Conservation (phyloP, 106 monocot species). For the Dioscorea dumetorum region DNA sequence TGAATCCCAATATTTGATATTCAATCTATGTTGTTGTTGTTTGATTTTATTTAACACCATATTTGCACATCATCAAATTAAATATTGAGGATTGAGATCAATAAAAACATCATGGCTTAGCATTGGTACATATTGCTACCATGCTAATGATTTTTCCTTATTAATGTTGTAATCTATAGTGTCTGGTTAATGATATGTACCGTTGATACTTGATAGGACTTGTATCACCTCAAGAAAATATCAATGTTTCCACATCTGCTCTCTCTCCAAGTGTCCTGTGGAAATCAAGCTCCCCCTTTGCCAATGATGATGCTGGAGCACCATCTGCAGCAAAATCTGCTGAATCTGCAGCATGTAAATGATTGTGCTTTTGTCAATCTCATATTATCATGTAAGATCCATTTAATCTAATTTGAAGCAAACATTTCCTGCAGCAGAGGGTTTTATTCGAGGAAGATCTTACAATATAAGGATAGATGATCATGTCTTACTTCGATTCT, state of each 20-base stretch:
- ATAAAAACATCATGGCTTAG: too few relatives aligned
- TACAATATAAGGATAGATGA: slow-evolving; percentile 98
- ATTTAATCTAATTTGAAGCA: slow-evolving; percentile 30
- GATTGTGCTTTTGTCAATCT: slow-evolving; percentile 13
- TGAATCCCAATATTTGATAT: background rate
- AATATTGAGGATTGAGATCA: too few relatives aligned
- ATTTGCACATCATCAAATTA: too few relatives aligned
- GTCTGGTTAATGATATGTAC: background rate
- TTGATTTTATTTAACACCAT: background rate
- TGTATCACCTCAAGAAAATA: slow-evolving; percentile 29
- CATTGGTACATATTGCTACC: too few relatives aligned
- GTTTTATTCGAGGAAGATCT: slow-evolving; percentile 88
- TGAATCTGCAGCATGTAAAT: slow-evolving; percentile 77
- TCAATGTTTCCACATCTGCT: slow-evolving; percentile 23
- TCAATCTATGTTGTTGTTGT: background rate
- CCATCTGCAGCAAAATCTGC: slow-evolving; percentile 24
- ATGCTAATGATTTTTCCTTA: background rate
- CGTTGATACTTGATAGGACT: slow-evolving; percentile 15
- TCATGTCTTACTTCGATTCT: slow-evolving; percentile 82
- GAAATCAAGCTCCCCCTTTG: slow-evolving; percentile 28
- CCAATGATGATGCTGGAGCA: slow-evolving; percentile 39
- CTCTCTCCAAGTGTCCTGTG: slow-evolving; percentile 28
- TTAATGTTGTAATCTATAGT: background rate
- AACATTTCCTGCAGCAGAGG: slow-evolving; percentile 91
- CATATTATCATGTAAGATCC: background rate